Percentiles rank a stretch among this genome's conserved stretches.
Conservation (phyloP, 352 stramenopile genomes). For the Phytophthora quininea region DNA sequence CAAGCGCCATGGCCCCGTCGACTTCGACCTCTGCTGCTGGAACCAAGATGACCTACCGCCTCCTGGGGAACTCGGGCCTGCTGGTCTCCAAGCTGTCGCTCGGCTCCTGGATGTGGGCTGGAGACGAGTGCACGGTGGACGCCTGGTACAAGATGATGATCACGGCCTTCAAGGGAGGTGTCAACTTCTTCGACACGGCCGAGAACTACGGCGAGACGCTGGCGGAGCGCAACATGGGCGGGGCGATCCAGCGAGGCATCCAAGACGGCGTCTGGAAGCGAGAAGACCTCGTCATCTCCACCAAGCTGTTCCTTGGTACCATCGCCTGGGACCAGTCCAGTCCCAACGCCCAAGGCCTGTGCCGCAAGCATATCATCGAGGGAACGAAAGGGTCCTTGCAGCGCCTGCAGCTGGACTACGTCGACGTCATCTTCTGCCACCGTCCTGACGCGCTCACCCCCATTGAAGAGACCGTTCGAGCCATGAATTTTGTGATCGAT, state of each 20-base stretch:
- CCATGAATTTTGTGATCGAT: not conserved
- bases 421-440: conserved; percentile 30
- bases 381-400: conserved; percentile 46
- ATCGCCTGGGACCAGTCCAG: conserved; percentile 12
- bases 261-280: conserved; percentile 35
- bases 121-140: conserved; percentile 13
- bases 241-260: conserved; percentile 47
- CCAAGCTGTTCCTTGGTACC: conserved; percentile 57
- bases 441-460: not conserved
- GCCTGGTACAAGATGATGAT: conserved; percentile 27
- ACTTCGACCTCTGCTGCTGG: not conserved
- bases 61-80: conserved; percentile 48
- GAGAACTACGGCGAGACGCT: conserved; percentile 27
- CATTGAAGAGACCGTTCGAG: not conserved
- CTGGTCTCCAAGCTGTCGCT: conserved; percentile 49
- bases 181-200: conserved; percentile 60
- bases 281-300: conserved; percentile 58
- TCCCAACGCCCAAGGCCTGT: conserved; percentile 30
- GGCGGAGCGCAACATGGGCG: conserved; percentile 35
- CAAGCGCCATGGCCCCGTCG: not conserved
- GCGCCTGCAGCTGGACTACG: conserved; percentile 45
- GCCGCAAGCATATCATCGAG: conserved; percentile 38
- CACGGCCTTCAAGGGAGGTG: conserved; percentile 25
- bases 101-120: conserved; percentile 30
- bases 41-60: conserved; percentile 54